Evolutionary conservation across 1,284 basidiomycete genomes (phyloP), one percentile per base, ranked within the genome.

Genomic region (Trichosporon coremiiforme): DNA sequence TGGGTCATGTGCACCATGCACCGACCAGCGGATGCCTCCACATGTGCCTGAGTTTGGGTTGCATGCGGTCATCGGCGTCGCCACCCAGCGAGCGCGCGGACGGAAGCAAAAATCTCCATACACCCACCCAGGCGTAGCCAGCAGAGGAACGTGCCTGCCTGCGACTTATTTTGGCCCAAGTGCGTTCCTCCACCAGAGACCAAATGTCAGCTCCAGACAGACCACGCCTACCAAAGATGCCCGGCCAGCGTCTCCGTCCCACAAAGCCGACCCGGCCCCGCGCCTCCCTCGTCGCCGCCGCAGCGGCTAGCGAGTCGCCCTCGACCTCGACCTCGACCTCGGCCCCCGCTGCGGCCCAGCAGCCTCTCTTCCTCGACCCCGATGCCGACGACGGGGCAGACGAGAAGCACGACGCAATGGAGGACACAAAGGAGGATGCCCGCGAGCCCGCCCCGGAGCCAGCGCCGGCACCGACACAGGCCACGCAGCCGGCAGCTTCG

Each of bases 141-240:
- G 2, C 5, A 4, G 20, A 5, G 17, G 17, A 53, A 17, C 22
- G 50, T 53, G 50, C 50, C 50, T 53, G 29, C 13, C 31, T 2
- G 17, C 15, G 41, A 62, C 57, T 62, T 62, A 62, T 62, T 62
- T 62, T 62, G 57, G 31, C 29, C 36, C 57, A n/a, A n/a, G 50
- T 10, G 5, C 20, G 12, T 6, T 12, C 57, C 57, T 33, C 57
- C 57, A 33, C 57, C 17, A 25, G 55, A 25, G 29, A 15, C 12
- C 31, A 3, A 17, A 31, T 62, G 29, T 31, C 57, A 7, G 15
- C 29, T 33, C 57, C 57, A 33, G 29, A 62, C 31, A 70, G 68
- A 55, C 68, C 71, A 38, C 69, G 69, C 25, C 67, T 72, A 8
- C 68, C 71, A 0, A 67, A 67, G 12, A 70, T 72, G 68, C 71